Evolutionary conservation across 2,329 filamentous ascomycete genomes (phyloP).

Genomic region (Xylaria hypoxylon): DNA sequence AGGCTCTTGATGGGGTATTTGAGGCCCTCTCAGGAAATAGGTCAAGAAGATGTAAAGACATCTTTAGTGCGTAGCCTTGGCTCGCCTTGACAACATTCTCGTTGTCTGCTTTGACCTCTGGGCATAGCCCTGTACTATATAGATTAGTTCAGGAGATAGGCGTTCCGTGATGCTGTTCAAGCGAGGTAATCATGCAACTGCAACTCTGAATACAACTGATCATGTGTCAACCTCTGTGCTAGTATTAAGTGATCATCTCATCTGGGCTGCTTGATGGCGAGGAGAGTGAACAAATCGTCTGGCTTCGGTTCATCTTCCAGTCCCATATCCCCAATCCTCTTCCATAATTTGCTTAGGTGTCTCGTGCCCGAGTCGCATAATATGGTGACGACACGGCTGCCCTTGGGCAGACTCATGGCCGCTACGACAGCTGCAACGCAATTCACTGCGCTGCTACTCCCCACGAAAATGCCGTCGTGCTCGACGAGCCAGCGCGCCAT

Average conservation of each 20-base stretch:
- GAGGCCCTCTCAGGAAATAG: conserved; percentile 9
- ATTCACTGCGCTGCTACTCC: conserved; percentile 96
- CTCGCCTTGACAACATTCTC: conserved; percentile 21
- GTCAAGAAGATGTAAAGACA: conserved; percentile 31
- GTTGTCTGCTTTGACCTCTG: conserved; percentile 12
- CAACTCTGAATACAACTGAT: conserved; percentile 30
- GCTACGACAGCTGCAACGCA: conserved; percentile 82
- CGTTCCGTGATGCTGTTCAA: conserved; percentile 20
- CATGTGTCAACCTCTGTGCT: conserved; percentile 10
- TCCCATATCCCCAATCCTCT: conserved; percentile 74
- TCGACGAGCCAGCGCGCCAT: conserved; percentile 99
- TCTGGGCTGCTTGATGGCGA: conserved; percentile 57
- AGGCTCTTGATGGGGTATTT: conserved; percentile 37
- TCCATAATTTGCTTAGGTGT: conserved; percentile 89
- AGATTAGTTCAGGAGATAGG: conserved; percentile 29
- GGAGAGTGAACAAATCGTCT: conserved; percentile 61
- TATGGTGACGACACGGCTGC: conserved; percentile 81
- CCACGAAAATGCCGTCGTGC: conserved; percentile 93
- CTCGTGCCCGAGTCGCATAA: conserved; percentile 85
- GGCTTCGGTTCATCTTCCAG: conserved; percentile 68
- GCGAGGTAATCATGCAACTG: conserved; percentile 17
- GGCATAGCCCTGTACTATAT: conserved; percentile 37
- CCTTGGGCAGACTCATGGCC: conserved; percentile 70
- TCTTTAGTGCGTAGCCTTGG: conserved; percentile 24
- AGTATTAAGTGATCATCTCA: conserved; percentile 25